Conservation (phyloP, 148 eudicot species). For the Cornus florida region DNA sequence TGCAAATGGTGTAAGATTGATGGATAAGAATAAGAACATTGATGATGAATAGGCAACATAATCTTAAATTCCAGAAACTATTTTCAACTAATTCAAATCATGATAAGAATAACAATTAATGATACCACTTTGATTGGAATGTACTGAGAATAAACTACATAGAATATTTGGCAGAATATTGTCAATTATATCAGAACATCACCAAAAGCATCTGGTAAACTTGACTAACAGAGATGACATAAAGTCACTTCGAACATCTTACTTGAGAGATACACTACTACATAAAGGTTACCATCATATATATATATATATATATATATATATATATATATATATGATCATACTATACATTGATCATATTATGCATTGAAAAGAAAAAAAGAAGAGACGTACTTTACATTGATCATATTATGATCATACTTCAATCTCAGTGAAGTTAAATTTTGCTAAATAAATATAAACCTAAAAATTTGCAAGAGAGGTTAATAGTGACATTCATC, state of each 20-base stretch:
- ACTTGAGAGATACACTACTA: not conserved
- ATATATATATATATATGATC: too few species aligned
- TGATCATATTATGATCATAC: too few species aligned
- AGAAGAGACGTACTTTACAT: too few species aligned
- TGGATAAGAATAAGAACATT: not conserved
- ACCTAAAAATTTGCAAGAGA: too few species aligned
- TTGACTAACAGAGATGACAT: not conserved
- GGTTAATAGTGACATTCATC: too few species aligned
- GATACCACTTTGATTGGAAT: not conserved
- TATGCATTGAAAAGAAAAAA: too few species aligned
- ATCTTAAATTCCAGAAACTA: slow-evolving; percentile 2
- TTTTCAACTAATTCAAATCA: not conserved
- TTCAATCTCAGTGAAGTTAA: too few species aligned
- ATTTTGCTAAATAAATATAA: too few species aligned
- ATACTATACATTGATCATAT: too few species aligned
- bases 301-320: too few species aligned
- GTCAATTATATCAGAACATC: not conserved
- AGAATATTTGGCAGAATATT: not conserved
- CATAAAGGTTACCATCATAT: too few species aligned
- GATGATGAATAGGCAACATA: not conserved
- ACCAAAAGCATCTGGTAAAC: not conserved
- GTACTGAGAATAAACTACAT: not conserved
- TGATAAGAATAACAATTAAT: too few species aligned
- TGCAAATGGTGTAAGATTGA: not conserved
- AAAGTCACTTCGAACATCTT: not conserved